These are phyloP conservation scores for Sordariomycetes sp. DNA, from an alignment of 2,329 filamentous ascomycete species.

Conservation along the genomic window DNA sequence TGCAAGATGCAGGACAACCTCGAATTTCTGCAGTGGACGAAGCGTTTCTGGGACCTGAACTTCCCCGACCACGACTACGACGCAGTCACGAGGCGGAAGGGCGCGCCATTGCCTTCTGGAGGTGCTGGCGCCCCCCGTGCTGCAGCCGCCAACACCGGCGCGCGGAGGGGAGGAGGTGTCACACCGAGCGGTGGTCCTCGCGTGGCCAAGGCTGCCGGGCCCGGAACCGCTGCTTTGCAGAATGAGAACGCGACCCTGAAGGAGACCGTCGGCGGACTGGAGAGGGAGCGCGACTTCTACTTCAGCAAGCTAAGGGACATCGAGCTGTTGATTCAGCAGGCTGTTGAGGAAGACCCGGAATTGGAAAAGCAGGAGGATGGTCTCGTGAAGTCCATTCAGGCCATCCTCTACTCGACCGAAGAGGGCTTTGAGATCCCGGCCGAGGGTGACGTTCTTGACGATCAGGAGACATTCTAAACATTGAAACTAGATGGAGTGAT, in stretches of 20 bases:
- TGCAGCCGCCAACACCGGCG: constrained; percentile 39
- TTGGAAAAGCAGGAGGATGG: constrained; percentile 90
- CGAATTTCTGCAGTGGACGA: constrained; percentile 95
- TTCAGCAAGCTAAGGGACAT: constrained; percentile 98
- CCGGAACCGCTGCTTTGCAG: constrained; percentile 63
- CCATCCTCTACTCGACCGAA: constrained; percentile 95
- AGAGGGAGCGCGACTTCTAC: constrained; percentile 97
- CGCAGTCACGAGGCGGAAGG: constrained; percentile 76
- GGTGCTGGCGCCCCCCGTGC: constrained; percentile 38
- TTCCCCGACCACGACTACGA: constrained; percentile 97
- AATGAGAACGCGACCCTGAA: constrained; percentile 84
- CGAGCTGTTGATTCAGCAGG: constrained; percentile 86
- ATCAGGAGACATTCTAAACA: constrained; percentile 74
- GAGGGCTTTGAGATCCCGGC: constrained; percentile 84
- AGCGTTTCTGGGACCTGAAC: constrained; percentile 96
- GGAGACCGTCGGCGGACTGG: constrained; percentile 88
- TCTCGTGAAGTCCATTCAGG: constrained; percentile 91
- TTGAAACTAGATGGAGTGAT: too few relatives aligned
- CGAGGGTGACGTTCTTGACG: constrained; percentile 61
- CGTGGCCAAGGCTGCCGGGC: constrained; percentile 37
- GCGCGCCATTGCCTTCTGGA: constrained; percentile 48
- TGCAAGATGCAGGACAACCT: constrained; percentile 99
- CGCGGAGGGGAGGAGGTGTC: constrained; percentile 44
- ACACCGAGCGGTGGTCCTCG: constrained; percentile 51
- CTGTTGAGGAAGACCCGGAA: constrained; percentile 85